These are phyloP conservation scores for Tulasnella sp. DNA, from an alignment of 768 basidiomycete species.

Conservation along the genomic window DNA sequence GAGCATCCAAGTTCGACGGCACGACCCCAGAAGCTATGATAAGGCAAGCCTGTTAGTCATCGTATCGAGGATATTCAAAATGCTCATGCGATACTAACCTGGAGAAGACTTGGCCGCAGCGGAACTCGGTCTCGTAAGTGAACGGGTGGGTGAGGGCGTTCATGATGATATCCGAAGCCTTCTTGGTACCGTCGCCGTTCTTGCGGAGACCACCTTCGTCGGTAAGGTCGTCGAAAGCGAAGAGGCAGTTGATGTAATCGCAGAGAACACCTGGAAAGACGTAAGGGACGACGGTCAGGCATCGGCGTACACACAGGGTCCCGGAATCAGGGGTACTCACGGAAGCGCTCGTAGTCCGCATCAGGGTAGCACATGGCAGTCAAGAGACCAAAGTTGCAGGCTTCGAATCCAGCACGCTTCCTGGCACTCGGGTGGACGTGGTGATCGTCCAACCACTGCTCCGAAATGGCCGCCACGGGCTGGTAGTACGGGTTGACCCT, in stretches of 20 bases:
- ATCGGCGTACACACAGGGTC: background rate
- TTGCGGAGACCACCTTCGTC: slow-evolving; percentile 35
- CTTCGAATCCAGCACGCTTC: slow-evolving; percentile 23
- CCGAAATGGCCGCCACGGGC: slow-evolving; percentile 14
- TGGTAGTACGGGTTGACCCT: slow-evolving; percentile 29
- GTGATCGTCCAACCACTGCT: slow-evolving; percentile 29
- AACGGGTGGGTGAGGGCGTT: slow-evolving; percentile 24
- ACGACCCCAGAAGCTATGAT: slow-evolving; percentile 35
- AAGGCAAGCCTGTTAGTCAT: background rate
- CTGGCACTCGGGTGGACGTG: slow-evolving; percentile 20
- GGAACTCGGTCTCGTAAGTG: slow-evolving; percentile 33
- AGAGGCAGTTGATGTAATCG: slow-evolving; percentile 35
- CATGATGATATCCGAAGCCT: slow-evolving; percentile 34
- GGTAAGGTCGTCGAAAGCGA: slow-evolving; percentile 34
- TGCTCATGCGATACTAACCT: slow-evolving; percentile 4
- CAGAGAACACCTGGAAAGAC: slow-evolving; percentile 17
- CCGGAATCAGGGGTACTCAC: slow-evolving; percentile 39
- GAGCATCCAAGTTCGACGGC: slow-evolving; percentile 22
- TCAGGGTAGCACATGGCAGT: slow-evolving; percentile 72
- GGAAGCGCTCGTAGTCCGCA: slow-evolving; percentile 59
- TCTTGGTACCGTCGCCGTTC: slow-evolving; percentile 29
- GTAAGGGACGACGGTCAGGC: background rate
- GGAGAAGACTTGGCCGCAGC: slow-evolving; percentile 23
- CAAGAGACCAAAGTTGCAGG: slow-evolving; percentile 51
- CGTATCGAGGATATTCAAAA: too few species aligned